Base-by-base conservation (phyloP, 2,329 filamentous ascomycete species). In the Teratosphaeriaceae sp. region DNA sequence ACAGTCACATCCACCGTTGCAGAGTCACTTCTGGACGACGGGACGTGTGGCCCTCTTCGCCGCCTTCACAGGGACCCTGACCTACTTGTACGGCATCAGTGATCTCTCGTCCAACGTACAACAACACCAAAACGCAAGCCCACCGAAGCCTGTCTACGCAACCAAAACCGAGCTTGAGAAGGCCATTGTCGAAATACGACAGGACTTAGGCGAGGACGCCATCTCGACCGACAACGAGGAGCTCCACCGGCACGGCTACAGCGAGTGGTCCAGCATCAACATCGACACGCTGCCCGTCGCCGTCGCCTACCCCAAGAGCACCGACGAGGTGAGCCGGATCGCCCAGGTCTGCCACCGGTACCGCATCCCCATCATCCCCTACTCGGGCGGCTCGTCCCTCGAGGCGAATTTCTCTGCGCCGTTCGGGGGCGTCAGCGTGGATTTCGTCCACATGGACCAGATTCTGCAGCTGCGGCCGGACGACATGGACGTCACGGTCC, bases 401-500 rank as follows among this genome's bases (percentile, higher is more conserved):
- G 89, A 96, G 63, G 89, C 85, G 12, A 92, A 95, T 62, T 94
- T 94, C 64, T 85, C 86, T 0, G 86, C 88, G 12, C 87, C 88
- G 0, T 84, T 82, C 58, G 88, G 88, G 11, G 89, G 89, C 11
- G 78, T 96, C 59, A 90, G 85, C 52, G 84, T 96, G 39, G 89
- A 96, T 59, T 96, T 96, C 62, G 78, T 80, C 1, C 79, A 79
- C 57, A 96, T 96, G 89, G 84, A 94, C 61, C 72, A 81, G 56
- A 84, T 95, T 20, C 54, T 96, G 22, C 73, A 81, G 42, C 73
- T 95, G 44, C 84, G 94, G 62, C 82, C 85, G 53, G 83, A 86
- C 3, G 89, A 95, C 61, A 88, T 95, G 85, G 89, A 96, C 55
- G 75, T 95, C 38, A 85, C 94, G 3, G 88, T 96, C 2, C 89